Evolutionary conservation across 768 basidiomycete species (phyloP), one percentile per base, ranked within the genome.

Genomic region (Tubosaeta sp.): DNA sequence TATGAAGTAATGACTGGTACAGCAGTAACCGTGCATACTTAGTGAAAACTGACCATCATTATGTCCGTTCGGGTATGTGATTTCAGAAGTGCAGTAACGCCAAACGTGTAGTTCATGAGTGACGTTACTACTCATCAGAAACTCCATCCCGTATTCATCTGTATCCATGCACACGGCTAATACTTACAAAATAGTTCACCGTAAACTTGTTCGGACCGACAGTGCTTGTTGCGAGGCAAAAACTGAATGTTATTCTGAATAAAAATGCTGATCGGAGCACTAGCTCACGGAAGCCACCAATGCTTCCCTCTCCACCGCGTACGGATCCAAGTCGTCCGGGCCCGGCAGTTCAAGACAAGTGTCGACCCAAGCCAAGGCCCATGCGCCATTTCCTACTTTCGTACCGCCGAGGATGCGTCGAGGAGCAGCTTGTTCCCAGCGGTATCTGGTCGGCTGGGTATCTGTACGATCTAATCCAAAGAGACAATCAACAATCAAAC

Each of bases 341-440:
- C 49, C 40, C 1, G 59, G 59, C 1, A 73, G 44, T 48, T 76
- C 74, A 59, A 77, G 71, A 31, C 69, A 67, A 0, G 75, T 76
- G 52, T 90, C 90, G 18, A 90, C 75, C 81, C 86, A 89, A 4
- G 87, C 86, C 44, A 92, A 65, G 0, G 78, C 87, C 91, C 90
- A 92, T 4, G 86, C 88, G 0, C 80, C 82, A 58, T 86, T 83
- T 7, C 91, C 90, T 2, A 79, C 80, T 65, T 87, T 88, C 0
- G 83, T 79, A 3, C 86, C 87, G 0, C 87, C 88, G 8, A 88
- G 70, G 19, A 87, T 69, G 1, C 59, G 67, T 30, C 71, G 72
- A 53, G 80, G 77, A 8, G 80, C 76, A 9, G 86, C 47, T 2
- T 69, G 69, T 55, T 86, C 84, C 82, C 86, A 82, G 16, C 77